Evolutionary conservation across 2,329 filamentous ascomycete species (phyloP), one percentile per base, ranked within the genome.

Genomic region (Alternaria sp.): DNA sequence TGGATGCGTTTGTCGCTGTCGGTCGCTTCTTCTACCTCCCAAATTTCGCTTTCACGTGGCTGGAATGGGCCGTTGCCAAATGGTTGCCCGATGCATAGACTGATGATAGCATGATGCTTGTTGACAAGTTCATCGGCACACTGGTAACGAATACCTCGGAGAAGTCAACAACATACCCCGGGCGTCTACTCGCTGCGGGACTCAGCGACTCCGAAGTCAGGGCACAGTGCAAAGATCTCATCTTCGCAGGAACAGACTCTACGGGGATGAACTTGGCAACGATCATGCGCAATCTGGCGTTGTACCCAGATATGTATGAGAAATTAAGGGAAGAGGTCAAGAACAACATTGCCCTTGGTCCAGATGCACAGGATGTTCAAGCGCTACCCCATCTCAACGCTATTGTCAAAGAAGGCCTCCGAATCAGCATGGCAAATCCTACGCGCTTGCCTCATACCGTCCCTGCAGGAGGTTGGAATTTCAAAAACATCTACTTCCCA

Each of bases 11-110:
- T 66, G 86, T 88, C 3, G 85, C 83, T 5, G 83, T 87, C 7
- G 85, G 85, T 0, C 78, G 84, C 4, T 86, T 87, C 69, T 87
- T 86, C 71, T 86, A 86, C 66, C 70, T 88, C 1, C 84, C 84
- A 1, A 82, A 78, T 23, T 74, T 65, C 47, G 68, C 79, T 4
- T 84, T 85, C 61, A 60, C 76, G 12, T 70, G 78, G 13, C 65
- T 83, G 21, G 82, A 84, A 40, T 80, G 78, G 62, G 66, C 69
- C 15, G 62, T 78, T 2, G 69, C 75, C 10, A 80, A 81, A 61
- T 75, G 78, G 44, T 75, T 76, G 4, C 69, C 76, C 5, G 78
- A 79, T 30, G 66, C 74, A 8, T 72, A 76, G 9, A 78, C 77
- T 1, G 67, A 72, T 2, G 71, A 75, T 45, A 81, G 80, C 47